Base-by-base conservation (phyloP, 1,284 basidiomycete genomes). In the Puccinia novopanici region DNA sequence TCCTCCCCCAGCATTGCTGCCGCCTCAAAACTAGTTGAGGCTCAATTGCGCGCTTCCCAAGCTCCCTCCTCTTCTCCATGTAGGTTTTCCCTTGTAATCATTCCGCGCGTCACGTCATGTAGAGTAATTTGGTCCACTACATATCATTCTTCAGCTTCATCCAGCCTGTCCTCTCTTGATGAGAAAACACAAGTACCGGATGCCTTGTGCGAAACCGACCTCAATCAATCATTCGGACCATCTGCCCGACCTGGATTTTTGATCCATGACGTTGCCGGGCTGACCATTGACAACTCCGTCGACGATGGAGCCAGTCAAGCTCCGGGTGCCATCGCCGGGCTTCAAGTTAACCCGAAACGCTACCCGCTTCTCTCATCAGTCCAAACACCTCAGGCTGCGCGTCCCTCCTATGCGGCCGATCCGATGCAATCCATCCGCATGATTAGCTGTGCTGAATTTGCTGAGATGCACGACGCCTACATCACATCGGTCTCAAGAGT, bases 381-480 rank as follows among this genome's bases (percentile, higher is more conserved):
- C 17, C 42, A 54, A 34, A 71, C 68, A 17, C 68, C 68, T 52
- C 68, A 71, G 50, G 68, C 68, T 42, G 40, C 52, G 3, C 63
- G 45, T 57, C 19, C 50, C 3, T 42, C 45, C 65, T 13, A 78
- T 78, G 24, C 61, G 63, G n/a, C n/a, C n/a, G n/a, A n/a, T n/a
- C n/a, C 8, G 50, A 70, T 13, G 37, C n/a, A n/a, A n/a, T n/a
- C n/a, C n/a, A n/a, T n/a, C n/a, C n/a, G n/a, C n/a, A n/a, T n/a
- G n/a, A n/a, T 78, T 34, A 78, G 22, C 6, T 78, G 75, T 30
- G 61, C 75, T 13, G 65, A 78, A 40, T 78, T 68, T 59, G 65
- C 37, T 24, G 8, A 78, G 27, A 27, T 78, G 9, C 65, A 78
- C 40, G 48, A 78, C 40, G 50, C 48, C 34, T 78, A 78, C 30